These are phyloP conservation scores for Metschnikowia rubicola DNA, from an alignment of 805 yeast genomes.

Conservation along the genomic window DNA sequence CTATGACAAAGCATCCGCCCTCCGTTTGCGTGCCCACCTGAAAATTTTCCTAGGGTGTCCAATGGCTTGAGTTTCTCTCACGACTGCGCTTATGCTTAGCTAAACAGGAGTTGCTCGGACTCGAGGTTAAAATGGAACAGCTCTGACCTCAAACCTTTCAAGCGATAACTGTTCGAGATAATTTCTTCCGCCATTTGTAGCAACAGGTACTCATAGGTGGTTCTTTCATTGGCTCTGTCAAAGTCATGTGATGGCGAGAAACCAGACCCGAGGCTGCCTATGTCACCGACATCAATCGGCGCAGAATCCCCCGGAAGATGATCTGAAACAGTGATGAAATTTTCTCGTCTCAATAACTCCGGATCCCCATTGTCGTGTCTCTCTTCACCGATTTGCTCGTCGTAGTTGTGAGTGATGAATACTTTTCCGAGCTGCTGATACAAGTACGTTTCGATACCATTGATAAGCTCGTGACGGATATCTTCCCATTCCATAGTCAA, in stretches of 20 bases:
- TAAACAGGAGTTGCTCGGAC: slow-evolving; percentile 18
- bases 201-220: slow-evolving; percentile 25
- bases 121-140: slow-evolving; percentile 27
- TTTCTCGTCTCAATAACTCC: slow-evolving; percentile 9
- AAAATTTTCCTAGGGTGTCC: too few relatives aligned
- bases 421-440: slow-evolving; percentile 33
- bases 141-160: not conserved
- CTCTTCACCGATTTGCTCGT: slow-evolving; percentile 15
- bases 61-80: too few relatives aligned
- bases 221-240: slow-evolving; percentile 31
- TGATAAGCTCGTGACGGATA: slow-evolving; percentile 33
- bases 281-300: slow-evolving; percentile 15
- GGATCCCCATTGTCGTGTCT: slow-evolving; percentile 11
- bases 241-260: slow-evolving; percentile 34
- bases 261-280: slow-evolving; percentile 21
- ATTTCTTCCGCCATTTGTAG: slow-evolving; percentile 24
- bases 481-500: slow-evolving; percentile 44
- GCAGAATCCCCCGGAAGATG: slow-evolving; percentile 15
- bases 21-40: too few relatives aligned
- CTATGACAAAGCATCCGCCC: too few relatives aligned
- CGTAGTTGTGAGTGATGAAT: slow-evolving; percentile 7
- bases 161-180: slow-evolving; percentile 5
- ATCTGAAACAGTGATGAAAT: slow-evolving; percentile 7
- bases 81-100: too few relatives aligned
- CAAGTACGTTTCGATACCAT: slow-evolving; percentile 35